These are phyloP conservation scores for Centaurea solstitialis DNA, from an alignment of 129 eudicot species.

Conservation along the genomic window DNA sequence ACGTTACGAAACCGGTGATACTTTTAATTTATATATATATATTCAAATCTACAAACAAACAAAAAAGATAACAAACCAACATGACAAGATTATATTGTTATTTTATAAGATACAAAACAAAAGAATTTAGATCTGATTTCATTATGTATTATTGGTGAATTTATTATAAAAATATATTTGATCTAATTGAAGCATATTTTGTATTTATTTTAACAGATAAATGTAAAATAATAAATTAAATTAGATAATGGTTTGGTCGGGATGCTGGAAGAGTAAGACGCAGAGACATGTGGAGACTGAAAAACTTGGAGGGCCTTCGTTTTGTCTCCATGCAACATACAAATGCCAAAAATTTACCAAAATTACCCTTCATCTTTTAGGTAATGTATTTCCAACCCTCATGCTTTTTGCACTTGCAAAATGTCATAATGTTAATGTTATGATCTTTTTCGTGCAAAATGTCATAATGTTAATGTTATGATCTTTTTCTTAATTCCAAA, in stretches of 20 bases:
- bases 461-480: neutral
- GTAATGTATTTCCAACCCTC: slow-evolving; percentile 4
- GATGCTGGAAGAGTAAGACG: slow-evolving; percentile 11
- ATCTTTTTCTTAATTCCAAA: neutral
- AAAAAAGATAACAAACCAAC: neutral
- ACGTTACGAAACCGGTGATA: slow-evolving; percentile 8
- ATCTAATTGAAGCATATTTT: neutral
- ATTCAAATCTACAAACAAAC: neutral
- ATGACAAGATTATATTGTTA: neutral
- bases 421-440: neutral
- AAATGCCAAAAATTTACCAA: slow-evolving; percentile 1
- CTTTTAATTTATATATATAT: neutral
- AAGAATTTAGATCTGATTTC: neutral
- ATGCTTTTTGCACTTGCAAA: neutral
- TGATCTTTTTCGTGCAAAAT: neutral
- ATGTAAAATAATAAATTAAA: neutral
- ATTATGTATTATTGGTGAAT: neutral
- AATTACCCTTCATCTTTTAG: neutral
- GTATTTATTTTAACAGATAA: neutral
- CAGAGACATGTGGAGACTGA: slow-evolving; percentile 27
- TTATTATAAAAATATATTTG: neutral
- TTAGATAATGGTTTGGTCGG: slow-evolving; percentile 26
- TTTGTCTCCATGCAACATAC: slow-evolving; percentile 37
- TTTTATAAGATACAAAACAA: neutral
- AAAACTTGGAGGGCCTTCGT: slow-evolving; percentile 10